Conservation (phyloP, 2,329 filamentous ascomycete species). For the Beauveria asiatica region DNA sequence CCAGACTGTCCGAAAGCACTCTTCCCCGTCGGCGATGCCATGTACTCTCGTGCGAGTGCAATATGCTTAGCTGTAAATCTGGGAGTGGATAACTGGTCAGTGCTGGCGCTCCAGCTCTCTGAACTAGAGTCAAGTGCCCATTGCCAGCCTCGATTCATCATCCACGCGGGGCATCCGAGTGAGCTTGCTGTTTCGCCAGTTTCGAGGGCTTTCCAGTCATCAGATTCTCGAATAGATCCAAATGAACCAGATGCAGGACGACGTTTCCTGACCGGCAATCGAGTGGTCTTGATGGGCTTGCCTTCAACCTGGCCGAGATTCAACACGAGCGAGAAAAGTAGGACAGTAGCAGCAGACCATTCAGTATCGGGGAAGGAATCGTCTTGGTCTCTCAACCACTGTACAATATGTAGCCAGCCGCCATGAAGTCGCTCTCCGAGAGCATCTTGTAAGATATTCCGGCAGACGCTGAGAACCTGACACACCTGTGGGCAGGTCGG, state of each 20-base stretch:
- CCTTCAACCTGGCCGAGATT: slow-evolving; percentile 40
- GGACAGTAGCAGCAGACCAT: slow-evolving; percentile 60
- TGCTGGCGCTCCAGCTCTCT: slow-evolving; percentile 15
- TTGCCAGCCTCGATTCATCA: slow-evolving; percentile 58
- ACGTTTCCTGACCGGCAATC: slow-evolving; percentile 23
- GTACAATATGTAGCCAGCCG: slow-evolving; percentile 65
- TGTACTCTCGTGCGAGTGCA: slow-evolving; percentile 55
- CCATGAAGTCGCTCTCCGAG: slow-evolving; percentile 54
- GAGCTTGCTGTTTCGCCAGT: slow-evolving; percentile 38
- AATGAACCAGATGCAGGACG: slow-evolving; percentile 28
- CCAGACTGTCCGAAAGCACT: slow-evolving; percentile 44
- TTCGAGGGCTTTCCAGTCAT: slow-evolving; percentile 42
- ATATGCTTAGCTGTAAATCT: slow-evolving; percentile 45
- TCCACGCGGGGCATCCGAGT: slow-evolving; percentile 44
- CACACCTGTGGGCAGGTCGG: slow-evolving; percentile 55
- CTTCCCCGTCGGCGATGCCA: slow-evolving; percentile 50
- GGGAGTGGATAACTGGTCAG: slow-evolving; percentile 17
- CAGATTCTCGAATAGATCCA: slow-evolving; percentile 26
- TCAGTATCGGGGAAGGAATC: slow-evolving; percentile 45
- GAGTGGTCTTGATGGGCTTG: slow-evolving; percentile 18
- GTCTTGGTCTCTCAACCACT: slow-evolving; percentile 52
- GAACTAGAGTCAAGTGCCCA: slow-evolving; percentile 57
- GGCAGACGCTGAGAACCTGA: slow-evolving; percentile 52
- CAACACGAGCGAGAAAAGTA: slow-evolving; percentile 56
- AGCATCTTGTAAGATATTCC: slow-evolving; percentile 52